Conservation (phyloP, 768 basidiomycete genomes). For the Baorangia bicolor region DNA sequence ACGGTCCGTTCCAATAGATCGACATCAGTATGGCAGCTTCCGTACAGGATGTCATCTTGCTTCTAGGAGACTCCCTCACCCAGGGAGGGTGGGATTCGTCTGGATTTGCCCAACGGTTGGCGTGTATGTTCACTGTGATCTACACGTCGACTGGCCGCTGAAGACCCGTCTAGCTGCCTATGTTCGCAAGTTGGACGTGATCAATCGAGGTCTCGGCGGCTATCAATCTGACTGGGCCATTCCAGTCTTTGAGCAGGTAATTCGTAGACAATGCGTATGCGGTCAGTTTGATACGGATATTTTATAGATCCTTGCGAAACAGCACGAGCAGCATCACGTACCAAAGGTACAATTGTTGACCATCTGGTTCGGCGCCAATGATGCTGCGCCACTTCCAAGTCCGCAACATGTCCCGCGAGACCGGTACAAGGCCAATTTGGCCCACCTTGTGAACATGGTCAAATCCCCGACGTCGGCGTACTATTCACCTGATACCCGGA, state of each 20-base stretch:
- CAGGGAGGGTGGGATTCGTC: constrained; percentile 59
- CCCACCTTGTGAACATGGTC: constrained; percentile 59
- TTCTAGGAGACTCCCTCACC: constrained; percentile 83
- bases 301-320: constrained; percentile 57
- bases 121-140: constrained; percentile 29
- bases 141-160: neutral
- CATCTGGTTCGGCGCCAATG: constrained; percentile 92
- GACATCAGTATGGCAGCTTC: constrained; percentile 44
- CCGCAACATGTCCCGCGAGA: constrained; percentile 76
- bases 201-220: constrained; percentile 82
- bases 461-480: constrained; percentile 58
- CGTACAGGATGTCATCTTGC: constrained; percentile 65
- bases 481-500: constrained; percentile 69
- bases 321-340: constrained; percentile 42
- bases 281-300: neutral
- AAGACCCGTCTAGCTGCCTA: constrained; percentile 56
- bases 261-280: neutral
- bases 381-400: constrained; percentile 64
- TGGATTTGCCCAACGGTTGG: constrained; percentile 68
- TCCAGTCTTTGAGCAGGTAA: constrained; percentile 74
- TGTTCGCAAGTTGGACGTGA: constrained; percentile 75
- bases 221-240: constrained; percentile 89
- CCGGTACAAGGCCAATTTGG: constrained; percentile 63
- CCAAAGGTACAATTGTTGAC: constrained; percentile 71
- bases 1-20: neutral